phyloP scores from a whole-genome alignment of 495 filamentous ascomycete species.

The Letharia lupina region DNA sequence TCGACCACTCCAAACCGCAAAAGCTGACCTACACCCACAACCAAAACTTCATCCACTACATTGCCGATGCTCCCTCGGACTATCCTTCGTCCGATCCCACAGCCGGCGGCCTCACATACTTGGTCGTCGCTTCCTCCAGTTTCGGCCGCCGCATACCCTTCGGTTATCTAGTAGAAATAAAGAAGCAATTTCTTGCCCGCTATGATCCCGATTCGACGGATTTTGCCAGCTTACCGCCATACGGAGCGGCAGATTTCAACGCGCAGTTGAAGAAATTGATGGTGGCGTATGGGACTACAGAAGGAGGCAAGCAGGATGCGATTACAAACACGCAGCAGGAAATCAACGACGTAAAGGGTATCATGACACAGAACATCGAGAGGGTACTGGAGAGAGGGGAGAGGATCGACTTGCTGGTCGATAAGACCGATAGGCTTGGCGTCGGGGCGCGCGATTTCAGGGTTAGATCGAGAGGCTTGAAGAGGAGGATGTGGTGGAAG shows the following conservation, averaged over 20 bases:
- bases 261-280: constrained; percentile 65
- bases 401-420: constrained; percentile 88
- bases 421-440: constrained; percentile 91
- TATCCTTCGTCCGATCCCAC: constrained; percentile 22
- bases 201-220: constrained; percentile 63
- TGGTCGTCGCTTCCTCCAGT: constrained; percentile 56
- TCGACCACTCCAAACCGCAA: constrained; percentile 67
- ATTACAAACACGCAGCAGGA: constrained; percentile 73
- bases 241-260: constrained; percentile 87
- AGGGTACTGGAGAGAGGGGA: constrained; percentile 88
- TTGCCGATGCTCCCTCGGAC: constrained; percentile 71
- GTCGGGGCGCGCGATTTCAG: constrained; percentile 82
- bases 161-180: constrained; percentile 85
- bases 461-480: constrained; percentile 72
- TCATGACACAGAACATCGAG: constrained; percentile 99
- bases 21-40: constrained; percentile 93
- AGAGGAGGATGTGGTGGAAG: constrained; percentile 99
- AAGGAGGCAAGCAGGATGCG: constrained; percentile 68
- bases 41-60: constrained; percentile 89
- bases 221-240: constrained; percentile 71
- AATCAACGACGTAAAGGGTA: constrained; percentile 86
- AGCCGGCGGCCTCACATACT: constrained; percentile 27
- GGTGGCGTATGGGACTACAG: constrained; percentile 73
- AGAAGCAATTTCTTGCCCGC: constrained; percentile 72
- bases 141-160: constrained; percentile 85